Evolutionary conservation across 345 rosid genomes (phyloP).

Genomic region (Gossypium ekmanianum): DNA sequence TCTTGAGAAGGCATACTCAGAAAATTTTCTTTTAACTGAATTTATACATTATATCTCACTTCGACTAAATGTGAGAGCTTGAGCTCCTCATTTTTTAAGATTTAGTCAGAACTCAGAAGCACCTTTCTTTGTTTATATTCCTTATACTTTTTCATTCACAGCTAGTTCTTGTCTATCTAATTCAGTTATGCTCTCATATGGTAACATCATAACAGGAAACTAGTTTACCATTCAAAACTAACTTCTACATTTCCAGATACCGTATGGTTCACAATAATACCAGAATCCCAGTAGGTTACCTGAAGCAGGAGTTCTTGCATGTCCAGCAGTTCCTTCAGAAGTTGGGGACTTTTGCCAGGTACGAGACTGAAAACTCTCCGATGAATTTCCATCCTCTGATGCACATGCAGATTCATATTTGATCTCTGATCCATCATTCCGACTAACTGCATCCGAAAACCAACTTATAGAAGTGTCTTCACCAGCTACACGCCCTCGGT

Average conservation of each 20-base stretch:
- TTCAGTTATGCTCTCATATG: neutral
- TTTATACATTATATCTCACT: neutral
- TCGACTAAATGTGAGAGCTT: neutral
- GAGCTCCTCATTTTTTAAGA: neutral
- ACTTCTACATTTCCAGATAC: neutral
- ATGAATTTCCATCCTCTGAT: slow-evolving; percentile 68
- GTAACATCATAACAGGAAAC: neutral
- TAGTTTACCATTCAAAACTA: neutral
- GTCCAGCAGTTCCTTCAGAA: slow-evolving; percentile 43
- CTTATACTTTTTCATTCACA: neutral
- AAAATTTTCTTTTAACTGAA: neutral
- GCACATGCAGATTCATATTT: slow-evolving; percentile 58
- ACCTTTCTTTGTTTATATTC: neutral
- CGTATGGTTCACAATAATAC: neutral
- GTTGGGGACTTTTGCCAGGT: slow-evolving; percentile 63
- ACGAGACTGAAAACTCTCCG: slow-evolving; percentile 46
- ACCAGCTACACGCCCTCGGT: slow-evolving; percentile 92
- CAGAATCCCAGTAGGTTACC: slow-evolving; percentile 40
- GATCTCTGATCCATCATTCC: slow-evolving; percentile 47
- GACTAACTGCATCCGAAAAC: slow-evolving; percentile 59
- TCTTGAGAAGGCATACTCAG: neutral
- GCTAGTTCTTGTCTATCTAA: neutral
- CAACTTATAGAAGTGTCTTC: slow-evolving; percentile 76
- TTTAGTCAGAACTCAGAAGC: neutral
- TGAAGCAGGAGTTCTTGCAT: slow-evolving; percentile 50